Evolutionary conservation across 202 grass and related monocot species (phyloP).

Genomic region (Panicum virgatum): DNA sequence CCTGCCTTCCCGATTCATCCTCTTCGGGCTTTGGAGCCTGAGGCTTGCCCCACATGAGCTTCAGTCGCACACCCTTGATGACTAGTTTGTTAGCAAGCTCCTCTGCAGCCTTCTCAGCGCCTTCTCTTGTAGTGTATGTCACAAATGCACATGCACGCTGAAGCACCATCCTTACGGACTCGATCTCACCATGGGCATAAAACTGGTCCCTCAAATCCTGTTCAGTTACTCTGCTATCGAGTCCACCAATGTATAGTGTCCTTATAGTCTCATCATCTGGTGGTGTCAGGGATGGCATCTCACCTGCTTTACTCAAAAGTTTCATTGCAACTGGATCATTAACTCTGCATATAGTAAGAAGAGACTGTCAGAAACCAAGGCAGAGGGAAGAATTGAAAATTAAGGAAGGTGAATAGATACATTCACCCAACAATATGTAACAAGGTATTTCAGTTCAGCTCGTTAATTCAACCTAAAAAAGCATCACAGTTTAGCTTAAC

Average conservation of each 20-base stretch:
- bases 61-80: slow-evolving; percentile 84
- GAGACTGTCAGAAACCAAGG: slow-evolving; percentile 33
- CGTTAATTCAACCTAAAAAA: not conserved
- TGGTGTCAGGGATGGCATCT: slow-evolving; percentile 86
- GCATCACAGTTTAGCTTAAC: slow-evolving; percentile 9
- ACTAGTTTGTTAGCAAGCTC: slow-evolving; percentile 95
- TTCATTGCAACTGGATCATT: slow-evolving; percentile 93
- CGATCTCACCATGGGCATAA: slow-evolving; percentile 94
- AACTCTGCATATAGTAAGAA: slow-evolving; percentile 60
- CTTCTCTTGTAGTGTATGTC: slow-evolving; percentile 94
- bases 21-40: slow-evolving; percentile 76
- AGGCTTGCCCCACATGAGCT: slow-evolving; percentile 97
- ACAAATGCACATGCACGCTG: slow-evolving; percentile 87
- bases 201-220: slow-evolving; percentile 94
- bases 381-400: slow-evolving; percentile 9
- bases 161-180: slow-evolving; percentile 90
- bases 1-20: slow-evolving; percentile 61
- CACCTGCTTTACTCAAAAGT: slow-evolving; percentile 88
- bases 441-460: not conserved
- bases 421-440: not conserved
- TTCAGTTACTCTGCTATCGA: slow-evolving; percentile 74
- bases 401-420: not conserved
- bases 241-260: slow-evolving; percentile 89
- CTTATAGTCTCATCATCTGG: slow-evolving; percentile 95
- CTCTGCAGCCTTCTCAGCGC: slow-evolving; percentile 90